Evolutionary conservation across 768 basidiomycete species (phyloP).

Genomic region (Daedaleopsis nitida): DNA sequence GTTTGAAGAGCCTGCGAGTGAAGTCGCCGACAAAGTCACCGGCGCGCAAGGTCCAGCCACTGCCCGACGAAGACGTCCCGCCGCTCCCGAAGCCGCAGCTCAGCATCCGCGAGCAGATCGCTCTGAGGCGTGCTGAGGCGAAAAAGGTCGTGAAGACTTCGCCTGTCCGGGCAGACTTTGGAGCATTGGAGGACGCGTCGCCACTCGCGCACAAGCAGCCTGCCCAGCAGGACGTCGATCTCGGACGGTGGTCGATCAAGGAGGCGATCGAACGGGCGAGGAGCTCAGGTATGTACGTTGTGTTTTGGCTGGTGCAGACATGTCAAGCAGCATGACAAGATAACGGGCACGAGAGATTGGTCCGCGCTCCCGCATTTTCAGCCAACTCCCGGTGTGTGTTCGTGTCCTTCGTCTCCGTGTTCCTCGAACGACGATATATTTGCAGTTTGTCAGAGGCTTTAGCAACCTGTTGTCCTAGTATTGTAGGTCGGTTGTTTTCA

Average conservation of each 20-base stretch:
- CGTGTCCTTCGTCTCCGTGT: not conserved
- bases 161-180: conserved; percentile 30
- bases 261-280: conserved; percentile 80
- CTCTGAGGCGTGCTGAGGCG: conserved; percentile 75
- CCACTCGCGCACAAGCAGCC: conserved; percentile 32
- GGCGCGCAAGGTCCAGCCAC: conserved; percentile 9
- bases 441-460: not conserved
- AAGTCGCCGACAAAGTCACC: conserved; percentile 20
- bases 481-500: not conserved
- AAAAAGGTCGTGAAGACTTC: conserved; percentile 51
- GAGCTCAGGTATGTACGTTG: conserved; percentile 62
- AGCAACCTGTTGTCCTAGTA: not conserved
- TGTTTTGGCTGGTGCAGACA: conserved; percentile 3
- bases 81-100: conserved; percentile 33
- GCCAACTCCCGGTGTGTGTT: not conserved
- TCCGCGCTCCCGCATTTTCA: not conserved
- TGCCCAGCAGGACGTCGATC: conserved; percentile 50
- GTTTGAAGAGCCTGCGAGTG: conserved; percentile 23
- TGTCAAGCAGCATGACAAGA: conserved; percentile 19
- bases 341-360: not conserved
- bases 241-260: conserved; percentile 67
- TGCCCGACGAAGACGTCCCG: conserved; percentile 13
- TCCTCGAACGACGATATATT: not conserved
- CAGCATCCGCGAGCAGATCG: conserved; percentile 78
- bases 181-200: conserved; percentile 50